These are phyloP conservation scores for Xylariaceae sp. DNA, from an alignment of 2,329 filamentous ascomycete genomes.

Conservation along the genomic window DNA sequence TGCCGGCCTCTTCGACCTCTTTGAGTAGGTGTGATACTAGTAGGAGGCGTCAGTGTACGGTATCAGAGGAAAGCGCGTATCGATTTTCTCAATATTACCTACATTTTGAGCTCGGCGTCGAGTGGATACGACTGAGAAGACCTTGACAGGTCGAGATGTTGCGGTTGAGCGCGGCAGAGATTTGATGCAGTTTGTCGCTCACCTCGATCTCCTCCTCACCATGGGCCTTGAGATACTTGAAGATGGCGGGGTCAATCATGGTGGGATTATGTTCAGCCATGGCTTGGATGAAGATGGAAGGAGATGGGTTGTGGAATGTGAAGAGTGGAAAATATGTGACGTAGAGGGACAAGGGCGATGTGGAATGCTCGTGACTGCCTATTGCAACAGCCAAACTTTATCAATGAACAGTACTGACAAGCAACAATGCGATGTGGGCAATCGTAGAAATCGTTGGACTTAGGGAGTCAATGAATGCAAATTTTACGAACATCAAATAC, in stretches of 20 bases:
- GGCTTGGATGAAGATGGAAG: slow-evolving; percentile 9
- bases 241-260: slow-evolving; percentile 76
- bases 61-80: background rate
- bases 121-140: slow-evolving; percentile 82
- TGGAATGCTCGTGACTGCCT: background rate
- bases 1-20: slow-evolving; percentile 61
- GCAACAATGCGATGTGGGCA: background rate
- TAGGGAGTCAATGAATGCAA: too few species aligned
- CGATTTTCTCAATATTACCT: slow-evolving; percentile 21
- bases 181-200: slow-evolving; percentile 75
- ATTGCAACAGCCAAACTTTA: background rate
- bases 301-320: background rate
- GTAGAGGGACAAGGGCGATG: background rate
- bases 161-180: slow-evolving; percentile 76
- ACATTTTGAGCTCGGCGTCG: slow-evolving; percentile 63
- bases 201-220: slow-evolving; percentile 82
- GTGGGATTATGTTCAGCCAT: slow-evolving; percentile 28
- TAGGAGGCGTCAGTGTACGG: slow-evolving; percentile 7
- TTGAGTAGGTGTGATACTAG: slow-evolving; percentile 63
- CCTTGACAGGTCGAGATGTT: slow-evolving; percentile 77
- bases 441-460: too few species aligned
- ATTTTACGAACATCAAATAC: too few species aligned
- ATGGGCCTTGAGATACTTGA: slow-evolving; percentile 78
- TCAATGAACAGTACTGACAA: background rate
- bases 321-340: slow-evolving; percentile 5